A percentile compares a stretch with the other conserved stretches of the same genome.
Conservation (phyloP, 2,329 filamentous ascomycete genomes). For the Penicillium griseofulvum region DNA sequence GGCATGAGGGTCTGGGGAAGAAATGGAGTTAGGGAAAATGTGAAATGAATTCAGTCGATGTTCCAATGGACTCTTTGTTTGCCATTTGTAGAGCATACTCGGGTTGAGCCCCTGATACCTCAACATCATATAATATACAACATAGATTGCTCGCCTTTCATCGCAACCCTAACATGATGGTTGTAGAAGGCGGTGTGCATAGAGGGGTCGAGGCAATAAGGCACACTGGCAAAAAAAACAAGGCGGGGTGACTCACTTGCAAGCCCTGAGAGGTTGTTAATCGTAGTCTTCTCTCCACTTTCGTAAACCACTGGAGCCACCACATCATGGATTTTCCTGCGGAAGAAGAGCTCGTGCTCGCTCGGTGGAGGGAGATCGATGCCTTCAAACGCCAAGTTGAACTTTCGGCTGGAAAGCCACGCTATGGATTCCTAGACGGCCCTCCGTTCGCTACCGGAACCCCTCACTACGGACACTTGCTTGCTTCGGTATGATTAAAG, state of each 20-base stretch:
- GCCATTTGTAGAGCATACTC: background rate
- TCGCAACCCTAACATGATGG: background rate
- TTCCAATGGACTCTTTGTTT: background rate
- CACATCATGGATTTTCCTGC: slow-evolving; percentile 85
- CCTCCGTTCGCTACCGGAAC: slow-evolving; percentile 73
- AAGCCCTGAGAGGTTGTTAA: slow-evolving; percentile 3
- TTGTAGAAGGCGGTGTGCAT: slow-evolving; percentile 14
- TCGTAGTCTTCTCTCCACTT: slow-evolving; percentile 20
- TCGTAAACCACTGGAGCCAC: slow-evolving; percentile 48
- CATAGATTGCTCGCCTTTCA: background rate
- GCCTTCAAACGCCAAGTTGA: slow-evolving; percentile 87
- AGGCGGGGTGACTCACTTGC: slow-evolving; percentile 25
- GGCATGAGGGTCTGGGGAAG: background rate
- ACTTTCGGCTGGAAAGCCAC: slow-evolving; percentile 75
- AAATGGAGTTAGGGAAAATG: slow-evolving; percentile 10
- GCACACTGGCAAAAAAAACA: slow-evolving; percentile 22
- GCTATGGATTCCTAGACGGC: slow-evolving; percentile 94
- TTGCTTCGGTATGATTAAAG: slow-evolving; percentile 59
- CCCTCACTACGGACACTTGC: slow-evolving; percentile 71
- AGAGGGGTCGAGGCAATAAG: slow-evolving; percentile 11
- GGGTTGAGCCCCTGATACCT: background rate
- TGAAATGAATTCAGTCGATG: slow-evolving; percentile 9
- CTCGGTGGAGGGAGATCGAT: slow-evolving; percentile 85
- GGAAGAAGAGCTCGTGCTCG: slow-evolving; percentile 81
- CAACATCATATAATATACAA: no score